phyloP scores from a whole-genome alignment of 2,329 filamentous ascomycete genomes.

The Leptographium galeiforme region DNA sequence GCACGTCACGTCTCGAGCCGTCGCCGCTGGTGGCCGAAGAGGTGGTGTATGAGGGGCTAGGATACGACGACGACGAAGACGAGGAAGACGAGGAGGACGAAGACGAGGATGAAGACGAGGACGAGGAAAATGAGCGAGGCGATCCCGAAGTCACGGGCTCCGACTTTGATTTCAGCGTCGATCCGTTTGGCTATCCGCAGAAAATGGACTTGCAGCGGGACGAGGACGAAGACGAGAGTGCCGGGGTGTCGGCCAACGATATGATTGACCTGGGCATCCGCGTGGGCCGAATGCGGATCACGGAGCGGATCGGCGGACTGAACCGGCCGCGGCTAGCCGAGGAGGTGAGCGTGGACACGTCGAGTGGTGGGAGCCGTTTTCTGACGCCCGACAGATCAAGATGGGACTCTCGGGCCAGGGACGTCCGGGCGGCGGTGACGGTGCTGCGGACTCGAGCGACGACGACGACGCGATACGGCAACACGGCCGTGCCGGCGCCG shows the following conservation, averaged over 20 bases:
- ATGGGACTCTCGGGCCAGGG: slow-evolving; percentile 1
- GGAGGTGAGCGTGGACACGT: slow-evolving; percentile 37
- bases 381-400: slow-evolving; percentile 4
- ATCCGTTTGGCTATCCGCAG: neutral
- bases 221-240: slow-evolving; percentile 32
- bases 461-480: neutral
- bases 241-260: slow-evolving; percentile 28
- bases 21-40: neutral
- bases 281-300: slow-evolving; percentile 59
- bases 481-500: neutral
- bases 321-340: slow-evolving; percentile 57
- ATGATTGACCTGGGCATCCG: slow-evolving; percentile 59
- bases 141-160: neutral
- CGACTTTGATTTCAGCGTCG: too few relatives aligned
- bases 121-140: neutral
- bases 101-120: neutral
- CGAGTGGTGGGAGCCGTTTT: neutral
- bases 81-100: neutral
- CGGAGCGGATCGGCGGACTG: slow-evolving; percentile 60
- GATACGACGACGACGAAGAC: slow-evolving; percentile 36
- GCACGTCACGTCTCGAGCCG: neutral
- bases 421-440: neutral
- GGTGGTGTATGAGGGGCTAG: slow-evolving; percentile 34
- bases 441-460: neutral
- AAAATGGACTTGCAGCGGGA: slow-evolving; percentile 38